Evolutionary conservation across 2,329 filamentous ascomycete genomes (phyloP).

Genomic region (Beauveria sp.): DNA sequence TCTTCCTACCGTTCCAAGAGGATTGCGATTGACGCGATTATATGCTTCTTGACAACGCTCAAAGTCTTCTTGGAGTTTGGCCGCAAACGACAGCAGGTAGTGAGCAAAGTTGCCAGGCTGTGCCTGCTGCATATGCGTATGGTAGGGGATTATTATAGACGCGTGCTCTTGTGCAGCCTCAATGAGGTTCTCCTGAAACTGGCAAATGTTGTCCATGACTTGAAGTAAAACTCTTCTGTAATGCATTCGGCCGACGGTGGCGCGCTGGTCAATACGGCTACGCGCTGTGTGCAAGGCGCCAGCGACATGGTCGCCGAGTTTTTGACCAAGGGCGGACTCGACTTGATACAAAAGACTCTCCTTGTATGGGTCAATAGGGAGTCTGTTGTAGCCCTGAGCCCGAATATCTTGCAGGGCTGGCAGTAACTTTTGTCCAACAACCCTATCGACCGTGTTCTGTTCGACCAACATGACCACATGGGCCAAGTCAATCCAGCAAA

Average conservation of each 20-base stretch:
- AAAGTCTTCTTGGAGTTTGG: slow-evolving; percentile 11
- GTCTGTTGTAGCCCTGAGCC: slow-evolving; percentile 2
- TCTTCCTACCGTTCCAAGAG: slow-evolving; percentile 7
- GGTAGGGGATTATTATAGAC: slow-evolving; percentile 8
- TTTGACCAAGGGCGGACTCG: slow-evolving; percentile 1
- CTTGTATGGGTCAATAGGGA: slow-evolving; percentile 10
- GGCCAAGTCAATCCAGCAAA: slow-evolving; percentile 14
- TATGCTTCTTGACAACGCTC: slow-evolving; percentile 12
- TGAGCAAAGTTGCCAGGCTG: slow-evolving; percentile 13
- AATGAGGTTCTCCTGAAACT: slow-evolving; percentile 8
- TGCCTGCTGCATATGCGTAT: slow-evolving; percentile 14
- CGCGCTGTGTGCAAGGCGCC: slow-evolving; percentile 13
- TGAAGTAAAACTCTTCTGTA: slow-evolving; percentile 7
- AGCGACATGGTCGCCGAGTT: slow-evolving; percentile 13
- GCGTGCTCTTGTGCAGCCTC: slow-evolving; percentile 2
- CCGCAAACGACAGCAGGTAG: slow-evolving; percentile 19
- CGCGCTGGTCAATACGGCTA: slow-evolving; percentile 14
- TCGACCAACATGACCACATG: slow-evolving; percentile 15
- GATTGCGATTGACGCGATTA: slow-evolving; percentile 9
- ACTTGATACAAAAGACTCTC: slow-evolving; percentile 12
- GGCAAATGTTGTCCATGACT: slow-evolving; percentile 7
- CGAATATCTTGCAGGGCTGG: slow-evolving; percentile 9
- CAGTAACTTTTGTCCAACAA: slow-evolving; percentile 4
- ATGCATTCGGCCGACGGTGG: slow-evolving; percentile 13
- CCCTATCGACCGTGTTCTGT: slow-evolving; percentile 6